Evolutionary conservation across 441 rosid genomes (phyloP), one percentile per base, ranked within the genome.

Genomic region (Euphorbia schlechtendalii): DNA sequence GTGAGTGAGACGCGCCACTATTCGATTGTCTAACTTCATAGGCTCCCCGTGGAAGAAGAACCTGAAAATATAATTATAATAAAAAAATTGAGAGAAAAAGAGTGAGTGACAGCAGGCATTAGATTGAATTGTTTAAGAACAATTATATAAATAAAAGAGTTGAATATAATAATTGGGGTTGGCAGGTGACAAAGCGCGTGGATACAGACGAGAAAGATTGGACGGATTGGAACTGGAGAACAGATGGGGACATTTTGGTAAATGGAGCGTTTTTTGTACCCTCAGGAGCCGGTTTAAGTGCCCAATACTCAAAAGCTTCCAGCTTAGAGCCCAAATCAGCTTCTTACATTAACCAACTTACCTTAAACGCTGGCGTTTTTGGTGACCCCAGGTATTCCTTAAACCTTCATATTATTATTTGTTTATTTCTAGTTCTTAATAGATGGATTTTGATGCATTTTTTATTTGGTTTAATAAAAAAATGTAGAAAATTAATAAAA

Each of bases 221-320:
- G 99, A 7, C 72, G 4, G 78, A 13, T 18, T 93, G 99, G 99
- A 93, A 93, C 69, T 93, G 99, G 99, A 83, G 93, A 24, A 85
- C 96, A 25, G 99, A 90, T 4, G 95, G 96, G 64, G 99, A 93
- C 76, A n/a, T 88, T 4, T 66, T 93, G 93, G 74, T 84, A 62
- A 93, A 93, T 64, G 97, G 99, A 30, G 99, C 99, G 1, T 93
- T 79, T 72, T 93, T 93, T 21, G 95, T 90, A 53, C 97, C 99
- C 2, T 93, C 99, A 4, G 99, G 99, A 0, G 85, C 71, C 13
- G 96, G 93, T 8, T 14, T 83, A 3, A 76, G 85, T 11, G 76
- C 78, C 0, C 89, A 80, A 38, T 93, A 83, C 48, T 82, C 87
- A 0, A 78, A 65, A 81, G 99, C 99, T 43, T 77, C 95, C 0